Percentiles rank a stretch among this genome's conserved stretches.
phyloP scores from a whole-genome alignment of 331 rosid genomes.

The Telfairia occidentalis region DNA sequence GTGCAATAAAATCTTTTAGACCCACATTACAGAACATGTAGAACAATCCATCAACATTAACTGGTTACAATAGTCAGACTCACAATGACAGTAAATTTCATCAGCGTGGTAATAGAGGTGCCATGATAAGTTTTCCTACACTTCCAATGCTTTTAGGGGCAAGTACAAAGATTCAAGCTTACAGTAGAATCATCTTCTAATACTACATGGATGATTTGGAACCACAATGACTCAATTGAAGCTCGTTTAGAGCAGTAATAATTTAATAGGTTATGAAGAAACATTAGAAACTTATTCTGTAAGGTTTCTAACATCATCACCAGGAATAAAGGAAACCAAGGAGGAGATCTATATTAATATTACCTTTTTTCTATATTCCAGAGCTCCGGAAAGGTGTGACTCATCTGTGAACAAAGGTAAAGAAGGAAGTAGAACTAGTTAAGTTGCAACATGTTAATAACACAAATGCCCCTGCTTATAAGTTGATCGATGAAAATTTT shows the following conservation, averaged over 20 bases:
- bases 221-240: slow-evolving; percentile 6
- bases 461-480: not conserved
- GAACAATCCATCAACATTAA: not conserved
- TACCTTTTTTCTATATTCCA: slow-evolving; percentile 89
- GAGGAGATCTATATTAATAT: slow-evolving; percentile 3
- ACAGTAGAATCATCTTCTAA: not conserved
- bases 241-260: not conserved
- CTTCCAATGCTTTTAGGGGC: not conserved
- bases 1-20: not conserved
- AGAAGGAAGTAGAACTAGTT: slow-evolving; percentile 10
- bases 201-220: not conserved
- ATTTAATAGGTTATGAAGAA: not conserved
- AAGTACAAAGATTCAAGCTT: not conserved
- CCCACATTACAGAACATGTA: not conserved
- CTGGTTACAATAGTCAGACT: not conserved
- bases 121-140: not conserved
- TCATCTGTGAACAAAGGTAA: slow-evolving; percentile 41
- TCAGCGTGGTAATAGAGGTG: not conserved
- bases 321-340: slow-evolving; percentile 3
- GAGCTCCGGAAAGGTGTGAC: slow-evolving; percentile 69
- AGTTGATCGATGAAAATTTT: not conserved
- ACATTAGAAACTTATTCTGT: not conserved
- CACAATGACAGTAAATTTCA: not conserved
- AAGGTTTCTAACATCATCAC: not conserved
- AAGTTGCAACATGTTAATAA: not conserved